These are phyloP conservation scores for Talaromyces sp. DNA, from an alignment of 2,329 filamentous ascomycete genomes.

Conservation along the genomic window DNA sequence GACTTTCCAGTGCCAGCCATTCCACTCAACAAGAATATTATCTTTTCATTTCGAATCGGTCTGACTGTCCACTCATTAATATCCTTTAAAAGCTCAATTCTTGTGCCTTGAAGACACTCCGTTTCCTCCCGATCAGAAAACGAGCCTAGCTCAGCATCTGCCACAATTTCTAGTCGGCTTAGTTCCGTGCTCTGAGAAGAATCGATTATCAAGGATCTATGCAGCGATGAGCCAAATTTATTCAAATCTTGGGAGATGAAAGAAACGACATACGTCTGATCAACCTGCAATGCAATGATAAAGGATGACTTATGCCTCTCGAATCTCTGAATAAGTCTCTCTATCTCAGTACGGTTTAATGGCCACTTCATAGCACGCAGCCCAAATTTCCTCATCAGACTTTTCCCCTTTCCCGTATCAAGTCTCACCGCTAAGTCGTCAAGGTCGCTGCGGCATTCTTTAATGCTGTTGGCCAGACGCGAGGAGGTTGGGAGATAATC, in stretches of 20 bases:
- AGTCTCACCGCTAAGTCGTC: conserved; percentile 16
- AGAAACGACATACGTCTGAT: conserved; percentile 21
- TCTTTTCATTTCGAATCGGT: conserved; percentile 13
- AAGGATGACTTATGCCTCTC: conserved; percentile 31
- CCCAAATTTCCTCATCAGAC: conserved; percentile 24
- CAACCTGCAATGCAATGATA: conserved; percentile 26
- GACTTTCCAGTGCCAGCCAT: conserved; percentile 39
- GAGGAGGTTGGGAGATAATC: conserved; percentile 9
- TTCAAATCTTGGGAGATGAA: no score
- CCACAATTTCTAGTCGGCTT: not conserved
- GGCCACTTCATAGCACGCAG: conserved; percentile 36
- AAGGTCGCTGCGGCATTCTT: conserved; percentile 16
- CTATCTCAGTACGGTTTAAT: conserved; percentile 29
- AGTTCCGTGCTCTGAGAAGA: not conserved
- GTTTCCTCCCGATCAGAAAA: conserved; percentile 13
- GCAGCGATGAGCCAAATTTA: no score
- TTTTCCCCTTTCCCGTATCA: conserved; percentile 13
- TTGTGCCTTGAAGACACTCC: conserved; percentile 30
- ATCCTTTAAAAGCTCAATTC: conserved; percentile 23
- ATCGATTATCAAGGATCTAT: no score
- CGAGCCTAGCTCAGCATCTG: conserved; percentile 6
- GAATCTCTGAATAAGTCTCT: conserved; percentile 18
- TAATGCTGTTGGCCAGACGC: conserved; percentile 12
- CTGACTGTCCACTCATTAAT: conserved; percentile 29
- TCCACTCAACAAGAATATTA: conserved; percentile 43